Conservation (phyloP, 1,139 yeast genomes). For the Hanseniaspora gamundiae region DNA sequence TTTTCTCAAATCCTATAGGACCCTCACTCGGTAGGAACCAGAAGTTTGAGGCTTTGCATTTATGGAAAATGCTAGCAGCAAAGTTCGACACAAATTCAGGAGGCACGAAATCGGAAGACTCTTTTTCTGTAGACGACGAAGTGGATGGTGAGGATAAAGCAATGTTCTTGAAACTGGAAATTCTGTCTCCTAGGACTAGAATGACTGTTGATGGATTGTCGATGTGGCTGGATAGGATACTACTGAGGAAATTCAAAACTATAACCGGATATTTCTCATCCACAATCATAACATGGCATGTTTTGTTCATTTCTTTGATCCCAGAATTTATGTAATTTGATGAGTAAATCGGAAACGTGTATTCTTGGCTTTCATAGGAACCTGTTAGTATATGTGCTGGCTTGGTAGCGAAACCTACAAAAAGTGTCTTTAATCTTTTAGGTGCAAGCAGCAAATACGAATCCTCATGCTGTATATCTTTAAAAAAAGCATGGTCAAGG, state of each 20-base stretch:
- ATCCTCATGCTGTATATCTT: not conserved
- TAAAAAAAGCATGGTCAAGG: not conserved
- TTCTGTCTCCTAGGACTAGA: not conserved
- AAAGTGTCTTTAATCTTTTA: slow-evolving; percentile 2
- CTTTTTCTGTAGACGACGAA: not conserved
- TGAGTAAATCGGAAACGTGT: not conserved
- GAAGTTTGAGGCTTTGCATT: slow-evolving; percentile 10
- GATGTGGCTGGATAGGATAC: not conserved
- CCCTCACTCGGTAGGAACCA: slow-evolving; percentile 26
- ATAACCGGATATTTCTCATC: slow-evolving; percentile 6
- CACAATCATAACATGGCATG: slow-evolving; percentile 2
- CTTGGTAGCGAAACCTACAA: slow-evolving; percentile 1
- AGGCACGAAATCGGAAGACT: slow-evolving; percentile 14
- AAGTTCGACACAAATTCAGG: slow-evolving; percentile 25
- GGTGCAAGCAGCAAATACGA: slow-evolving; percentile 2
- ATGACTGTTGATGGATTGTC: not conserved
- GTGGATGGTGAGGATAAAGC: not conserved
- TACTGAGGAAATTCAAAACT: slow-evolving; percentile 1
- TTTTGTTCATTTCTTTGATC: slow-evolving; percentile 1
- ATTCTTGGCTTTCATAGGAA: not conserved
- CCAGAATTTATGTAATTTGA: not conserved
- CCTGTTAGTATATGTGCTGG: not conserved
- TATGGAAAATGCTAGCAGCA: slow-evolving; percentile 17
- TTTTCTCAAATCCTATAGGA: slow-evolving; percentile 24
- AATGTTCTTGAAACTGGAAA: not conserved